A percentile compares a stretch with the other conserved stretches of the same genome.
Evolutionary conservation across 2,329 filamentous ascomycete species (phyloP).

Genomic region (Colletotrichum coccodes): DNA sequence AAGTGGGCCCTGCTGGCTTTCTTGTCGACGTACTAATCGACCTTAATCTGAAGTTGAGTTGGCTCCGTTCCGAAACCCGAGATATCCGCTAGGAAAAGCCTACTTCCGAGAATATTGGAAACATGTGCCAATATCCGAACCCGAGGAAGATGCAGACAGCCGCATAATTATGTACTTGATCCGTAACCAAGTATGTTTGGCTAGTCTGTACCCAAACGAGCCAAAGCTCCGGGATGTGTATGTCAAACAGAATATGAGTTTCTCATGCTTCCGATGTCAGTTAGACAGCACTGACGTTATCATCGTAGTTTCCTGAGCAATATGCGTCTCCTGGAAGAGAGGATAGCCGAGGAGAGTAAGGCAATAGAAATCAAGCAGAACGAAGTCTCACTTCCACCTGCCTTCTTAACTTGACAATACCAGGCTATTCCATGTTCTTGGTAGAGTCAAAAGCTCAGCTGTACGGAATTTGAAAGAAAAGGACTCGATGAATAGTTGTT

Average conservation of each 20-base stretch:
- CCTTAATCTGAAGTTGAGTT: constrained; percentile 36
- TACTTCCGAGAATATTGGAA: constrained; percentile 40
- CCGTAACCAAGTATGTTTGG: constrained; percentile 38
- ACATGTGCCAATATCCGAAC: constrained; percentile 39
- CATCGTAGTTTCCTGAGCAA: background rate
- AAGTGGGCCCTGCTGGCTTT: too few species aligned
- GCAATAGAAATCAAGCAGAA: background rate
- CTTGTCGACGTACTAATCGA: too few species aligned
- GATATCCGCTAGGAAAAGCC: constrained; percentile 37
- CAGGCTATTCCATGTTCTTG: too few species aligned
- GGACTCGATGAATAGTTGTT: too few species aligned
- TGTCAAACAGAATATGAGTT: background rate
- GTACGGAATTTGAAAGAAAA: too few species aligned
- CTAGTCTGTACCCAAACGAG: constrained; percentile 34
- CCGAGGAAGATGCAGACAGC: constrained; percentile 40
- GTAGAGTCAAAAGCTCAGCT: too few species aligned
- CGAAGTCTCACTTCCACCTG: too few species aligned
- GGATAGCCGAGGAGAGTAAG: background rate
- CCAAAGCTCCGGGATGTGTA: background rate
- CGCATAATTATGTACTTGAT: constrained; percentile 41
- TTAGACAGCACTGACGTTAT: too few species aligned
- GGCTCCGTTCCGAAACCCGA: constrained; percentile 38
- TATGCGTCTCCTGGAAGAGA: background rate
- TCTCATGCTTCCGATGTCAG: too few species aligned
- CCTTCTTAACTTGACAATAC: too few species aligned